phyloP scores from a whole-genome alignment of 2,329 filamentous ascomycete species.

The Sporothrix luriei region DNA sequence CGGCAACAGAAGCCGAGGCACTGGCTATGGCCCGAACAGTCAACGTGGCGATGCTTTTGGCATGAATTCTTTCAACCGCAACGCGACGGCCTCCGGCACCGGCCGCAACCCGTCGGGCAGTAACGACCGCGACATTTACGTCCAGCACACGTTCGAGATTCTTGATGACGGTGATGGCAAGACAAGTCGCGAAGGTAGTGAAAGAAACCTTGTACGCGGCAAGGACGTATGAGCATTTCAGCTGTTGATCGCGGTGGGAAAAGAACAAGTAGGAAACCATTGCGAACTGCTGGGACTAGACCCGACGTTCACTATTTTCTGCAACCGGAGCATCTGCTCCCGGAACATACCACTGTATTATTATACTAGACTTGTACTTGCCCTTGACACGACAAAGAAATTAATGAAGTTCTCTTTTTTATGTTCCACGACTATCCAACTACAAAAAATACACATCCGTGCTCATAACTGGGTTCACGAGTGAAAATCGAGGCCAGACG shows the following conservation, averaged over 20 bases:
- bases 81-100: constrained; percentile 13
- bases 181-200: constrained; percentile 12
- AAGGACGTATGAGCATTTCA: neutral
- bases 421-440: too few species aligned
- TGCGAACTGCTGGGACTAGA: too few species aligned
- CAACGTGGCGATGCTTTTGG: neutral
- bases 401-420: too few species aligned
- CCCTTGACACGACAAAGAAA: too few species aligned
- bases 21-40: neutral
- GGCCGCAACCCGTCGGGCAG: constrained; percentile 7
- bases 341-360: too few species aligned
- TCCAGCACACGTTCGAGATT: constrained; percentile 17
- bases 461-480: neutral
- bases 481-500: neutral
- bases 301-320: too few species aligned
- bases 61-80: constrained; percentile 21
- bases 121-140: constrained; percentile 7
- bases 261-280: neutral
- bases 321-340: too few species aligned
- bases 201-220: constrained; percentile 2
- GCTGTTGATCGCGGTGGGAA: neutral
- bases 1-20: neutral
- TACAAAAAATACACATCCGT: too few species aligned
- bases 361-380: too few species aligned
- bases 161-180: constrained; percentile 12